Percentiles rank a stretch among this genome's conserved stretches.
Evolutionary conservation across 2,329 filamentous ascomycete genomes (phyloP).

Genomic region (Colletotrichum godetiae): DNA sequence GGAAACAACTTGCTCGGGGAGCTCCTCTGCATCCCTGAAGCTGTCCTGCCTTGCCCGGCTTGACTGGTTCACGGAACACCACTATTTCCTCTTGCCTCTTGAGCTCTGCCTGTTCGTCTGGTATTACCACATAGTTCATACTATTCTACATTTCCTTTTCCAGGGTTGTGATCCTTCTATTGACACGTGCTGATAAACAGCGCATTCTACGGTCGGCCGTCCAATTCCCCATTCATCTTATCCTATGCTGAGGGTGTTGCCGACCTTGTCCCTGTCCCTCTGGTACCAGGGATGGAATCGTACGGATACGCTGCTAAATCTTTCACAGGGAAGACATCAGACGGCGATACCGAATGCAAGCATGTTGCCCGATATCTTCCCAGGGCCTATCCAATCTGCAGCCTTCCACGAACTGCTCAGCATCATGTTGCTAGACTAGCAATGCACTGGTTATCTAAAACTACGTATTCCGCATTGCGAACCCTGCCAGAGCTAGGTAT

Average conservation of each 20-base stretch:
- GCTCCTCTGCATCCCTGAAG: neutral
- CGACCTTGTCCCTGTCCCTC: neutral
- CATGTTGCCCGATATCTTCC: slow-evolving; percentile 18
- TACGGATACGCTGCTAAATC: neutral
- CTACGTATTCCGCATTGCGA: neutral
- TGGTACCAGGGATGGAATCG: neutral
- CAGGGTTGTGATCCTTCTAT: neutral
- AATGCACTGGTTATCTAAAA: neutral
- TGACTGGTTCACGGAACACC: neutral
- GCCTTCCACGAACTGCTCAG: neutral
- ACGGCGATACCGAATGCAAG: slow-evolving; percentile 29
- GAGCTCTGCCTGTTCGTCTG: neutral
- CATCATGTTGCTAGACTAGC: neutral
- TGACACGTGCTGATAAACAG: slow-evolving; percentile 23
- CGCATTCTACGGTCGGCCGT: neutral
- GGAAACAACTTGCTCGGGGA: neutral
- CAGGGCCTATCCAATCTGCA: neutral
- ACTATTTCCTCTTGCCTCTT: neutral
- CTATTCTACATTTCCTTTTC: no score
- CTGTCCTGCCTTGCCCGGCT: no score
- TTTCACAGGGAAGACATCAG: neutral
- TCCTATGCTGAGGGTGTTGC: neutral
- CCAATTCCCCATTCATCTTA: neutral
- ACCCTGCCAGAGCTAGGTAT: neutral
- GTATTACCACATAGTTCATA: neutral